Percentiles rank a stretch among this genome's conserved stretches.
Conservation (phyloP, 495 filamentous ascomycete species). For the Trichoderma gamsii region DNA sequence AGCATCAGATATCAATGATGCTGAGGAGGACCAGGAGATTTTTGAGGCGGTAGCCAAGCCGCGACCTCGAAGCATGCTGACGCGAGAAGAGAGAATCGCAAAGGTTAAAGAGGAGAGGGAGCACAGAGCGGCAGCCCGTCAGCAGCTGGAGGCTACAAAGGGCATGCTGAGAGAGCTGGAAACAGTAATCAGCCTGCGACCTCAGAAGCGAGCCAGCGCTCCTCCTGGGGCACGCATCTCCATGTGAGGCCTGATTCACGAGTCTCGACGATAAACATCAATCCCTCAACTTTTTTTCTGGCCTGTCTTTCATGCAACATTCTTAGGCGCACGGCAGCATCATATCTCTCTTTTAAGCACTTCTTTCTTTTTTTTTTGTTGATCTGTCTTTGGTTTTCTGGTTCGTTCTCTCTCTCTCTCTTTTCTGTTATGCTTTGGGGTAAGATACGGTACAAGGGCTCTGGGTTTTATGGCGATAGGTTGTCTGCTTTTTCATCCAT, state of each 20-base stretch:
- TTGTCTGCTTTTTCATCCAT: not conserved
- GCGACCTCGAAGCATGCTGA: slow-evolving; percentile 64
- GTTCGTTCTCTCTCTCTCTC: not conserved
- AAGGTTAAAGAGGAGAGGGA: slow-evolving; percentile 86
- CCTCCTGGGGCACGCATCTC: slow-evolving; percentile 23
- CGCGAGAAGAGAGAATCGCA: slow-evolving; percentile 78
- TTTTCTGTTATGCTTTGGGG: not conserved
- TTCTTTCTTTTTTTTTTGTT: not conserved
- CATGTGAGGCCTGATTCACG: slow-evolving; percentile 21
- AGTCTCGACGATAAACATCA: slow-evolving; percentile 3
- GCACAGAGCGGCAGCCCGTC: slow-evolving; percentile 57
- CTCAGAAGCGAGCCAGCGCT: slow-evolving; percentile 40
- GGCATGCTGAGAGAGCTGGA: slow-evolving; percentile 89
- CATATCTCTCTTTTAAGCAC: not conserved
- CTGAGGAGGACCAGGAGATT: slow-evolving; percentile 64
- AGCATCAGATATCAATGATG: slow-evolving; percentile 18
- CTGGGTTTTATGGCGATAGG: not conserved
- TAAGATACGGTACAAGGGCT: slow-evolving; percentile 1
- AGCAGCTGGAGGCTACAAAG: slow-evolving; percentile 70
- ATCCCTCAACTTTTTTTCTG: not conserved
- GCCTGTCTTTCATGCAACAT: not conserved
- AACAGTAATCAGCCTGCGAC: slow-evolving; percentile 74
- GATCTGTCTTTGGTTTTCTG: not conserved
- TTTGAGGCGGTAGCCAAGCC: slow-evolving; percentile 83
- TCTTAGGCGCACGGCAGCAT: slow-evolving; percentile 6